These are phyloP conservation scores for Paecilomyces dactylethromorphus DNA, from an alignment of 2,329 filamentous ascomycete genomes.

Conservation along the genomic window DNA sequence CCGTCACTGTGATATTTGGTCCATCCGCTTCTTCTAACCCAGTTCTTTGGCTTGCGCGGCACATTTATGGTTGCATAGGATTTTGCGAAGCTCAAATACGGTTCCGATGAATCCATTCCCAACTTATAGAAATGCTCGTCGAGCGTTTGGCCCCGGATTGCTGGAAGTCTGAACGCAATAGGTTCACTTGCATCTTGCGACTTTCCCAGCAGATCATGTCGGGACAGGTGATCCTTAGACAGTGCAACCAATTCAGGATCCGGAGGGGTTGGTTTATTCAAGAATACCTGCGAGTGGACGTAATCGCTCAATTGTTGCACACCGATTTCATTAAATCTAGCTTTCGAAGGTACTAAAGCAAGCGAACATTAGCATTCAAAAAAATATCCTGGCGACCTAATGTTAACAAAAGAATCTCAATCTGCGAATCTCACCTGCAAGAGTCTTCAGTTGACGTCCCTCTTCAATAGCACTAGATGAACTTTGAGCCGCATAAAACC, in stretches of 20 bases:
- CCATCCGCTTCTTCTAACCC: slow-evolving; percentile 79
- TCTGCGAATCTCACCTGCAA: slow-evolving; percentile 19
- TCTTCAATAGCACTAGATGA: slow-evolving; percentile 6
- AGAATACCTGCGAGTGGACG: slow-evolving; percentile 79
- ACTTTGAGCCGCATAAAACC: slow-evolving; percentile 8
- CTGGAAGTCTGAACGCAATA: slow-evolving; percentile 79
- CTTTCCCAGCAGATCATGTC: slow-evolving; percentile 85
- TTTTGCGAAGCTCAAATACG: slow-evolving; percentile 70
- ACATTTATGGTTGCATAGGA: slow-evolving; percentile 59
- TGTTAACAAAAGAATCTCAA: neutral
- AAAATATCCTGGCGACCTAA: neutral
- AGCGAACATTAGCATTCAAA: neutral
- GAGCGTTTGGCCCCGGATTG: slow-evolving; percentile 69
- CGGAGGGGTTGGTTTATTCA: slow-evolving; percentile 44
- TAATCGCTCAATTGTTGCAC: slow-evolving; percentile 87
- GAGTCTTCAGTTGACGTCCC: slow-evolving; percentile 10
- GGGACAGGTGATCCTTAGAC: slow-evolving; percentile 71
- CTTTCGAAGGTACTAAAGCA: slow-evolving; percentile 36
- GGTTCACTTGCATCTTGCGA: slow-evolving; percentile 70
- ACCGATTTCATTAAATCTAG: slow-evolving; percentile 85
- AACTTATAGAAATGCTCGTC: slow-evolving; percentile 93
- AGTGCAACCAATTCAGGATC: slow-evolving; percentile 70
- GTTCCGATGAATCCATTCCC: slow-evolving; percentile 79
- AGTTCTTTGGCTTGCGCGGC: slow-evolving; percentile 60
- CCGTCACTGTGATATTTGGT: slow-evolving; percentile 83